These are phyloP conservation scores for Mycothermus thermophilus DNA, from an alignment of 495 filamentous ascomycete species.

Conservation along the genomic window DNA sequence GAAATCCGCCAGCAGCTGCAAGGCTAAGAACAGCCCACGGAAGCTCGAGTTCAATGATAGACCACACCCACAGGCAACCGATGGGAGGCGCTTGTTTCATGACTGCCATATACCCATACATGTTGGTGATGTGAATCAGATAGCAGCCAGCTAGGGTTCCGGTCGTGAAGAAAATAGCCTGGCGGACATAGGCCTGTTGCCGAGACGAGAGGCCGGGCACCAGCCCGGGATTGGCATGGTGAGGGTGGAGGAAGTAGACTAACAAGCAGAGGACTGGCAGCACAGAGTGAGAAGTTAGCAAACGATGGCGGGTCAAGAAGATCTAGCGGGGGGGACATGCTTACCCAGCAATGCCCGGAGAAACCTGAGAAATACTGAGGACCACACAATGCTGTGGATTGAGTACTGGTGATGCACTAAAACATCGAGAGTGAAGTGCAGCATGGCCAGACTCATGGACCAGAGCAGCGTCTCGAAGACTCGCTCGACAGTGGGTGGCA, in stretches of 20 bases:
- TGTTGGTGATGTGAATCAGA: conserved; percentile 69
- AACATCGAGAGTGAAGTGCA: conserved; percentile 80
- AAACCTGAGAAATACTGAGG: conserved; percentile 38
- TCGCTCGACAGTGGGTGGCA: conserved; percentile 35
- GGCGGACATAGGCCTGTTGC: conserved; percentile 35
- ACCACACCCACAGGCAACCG: conserved; percentile 92
- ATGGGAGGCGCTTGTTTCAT: conserved; percentile 85
- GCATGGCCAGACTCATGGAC: conserved; percentile 56
- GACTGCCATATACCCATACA: conserved; percentile 63
- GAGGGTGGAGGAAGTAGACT: conserved; percentile 46
- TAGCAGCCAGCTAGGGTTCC: conserved; percentile 52
- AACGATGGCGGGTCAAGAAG: neutral
- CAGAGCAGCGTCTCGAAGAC: conserved; percentile 50
- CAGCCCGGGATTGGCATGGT: conserved; percentile 27
- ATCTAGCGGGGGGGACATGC: neutral
- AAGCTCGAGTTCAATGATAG: conserved; percentile 73
- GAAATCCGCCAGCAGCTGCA: conserved; percentile 45
- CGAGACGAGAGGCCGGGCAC: conserved; percentile 31
- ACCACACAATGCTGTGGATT: conserved; percentile 44
- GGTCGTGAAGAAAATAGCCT: conserved; percentile 45
- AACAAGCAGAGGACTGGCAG: conserved; percentile 46
- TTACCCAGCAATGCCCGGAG: conserved; percentile 37
- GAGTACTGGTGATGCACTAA: conserved; percentile 88
- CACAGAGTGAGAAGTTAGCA: conserved; percentile 3
- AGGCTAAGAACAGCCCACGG: conserved; percentile 48